phyloP scores from a whole-genome alignment of 192 early-diverging fungal genomes.

The Backusella australiensis region DNA sequence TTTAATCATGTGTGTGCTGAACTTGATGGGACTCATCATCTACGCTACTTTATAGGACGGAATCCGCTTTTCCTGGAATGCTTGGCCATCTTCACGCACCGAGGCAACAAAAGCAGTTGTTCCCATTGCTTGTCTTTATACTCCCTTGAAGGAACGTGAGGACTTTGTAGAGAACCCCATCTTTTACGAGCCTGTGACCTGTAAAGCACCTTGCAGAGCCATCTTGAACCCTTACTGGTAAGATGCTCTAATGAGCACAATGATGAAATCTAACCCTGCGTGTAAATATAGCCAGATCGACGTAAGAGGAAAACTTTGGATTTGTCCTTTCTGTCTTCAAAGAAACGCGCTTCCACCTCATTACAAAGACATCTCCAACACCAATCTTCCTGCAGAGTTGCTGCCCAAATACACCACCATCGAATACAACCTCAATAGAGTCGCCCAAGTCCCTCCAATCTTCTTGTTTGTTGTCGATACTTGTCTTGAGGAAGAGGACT shows the following conservation, averaged over 20 bases:
- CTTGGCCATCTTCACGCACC: constrained; percentile 87
- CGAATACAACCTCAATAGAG: constrained; percentile 89
- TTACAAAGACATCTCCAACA: constrained; percentile 91
- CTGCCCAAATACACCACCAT: constrained; percentile 91
- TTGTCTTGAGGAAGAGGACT: constrained; percentile 93
- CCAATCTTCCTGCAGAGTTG: constrained; percentile 92
- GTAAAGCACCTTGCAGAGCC: constrained; percentile 91
- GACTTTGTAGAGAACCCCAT: constrained; percentile 72
- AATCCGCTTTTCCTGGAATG: constrained; percentile 97
- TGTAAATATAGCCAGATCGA: constrained; percentile 80
- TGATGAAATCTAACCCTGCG: too few species aligned
- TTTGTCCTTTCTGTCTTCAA: constrained; percentile 96
- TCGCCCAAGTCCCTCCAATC: constrained; percentile 86
- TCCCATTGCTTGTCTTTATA: constrained; percentile 91
- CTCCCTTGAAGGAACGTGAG: constrained; percentile 89
- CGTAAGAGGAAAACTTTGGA: constrained; percentile 94
- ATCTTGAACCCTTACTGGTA: constrained; percentile 98
- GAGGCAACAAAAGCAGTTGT: constrained; percentile 96
- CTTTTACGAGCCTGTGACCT: constrained; percentile 95
- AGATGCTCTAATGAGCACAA: not conserved
- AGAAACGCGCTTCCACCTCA: constrained; percentile 97
- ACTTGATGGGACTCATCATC: not conserved
- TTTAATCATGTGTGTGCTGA: not conserved
- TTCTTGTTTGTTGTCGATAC: constrained; percentile 98
- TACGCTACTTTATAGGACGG: constrained; percentile 62